These are phyloP conservation scores for Teunomyces aglyptinius DNA, from an alignment of 805 yeast species.

Conservation along the genomic window DNA sequence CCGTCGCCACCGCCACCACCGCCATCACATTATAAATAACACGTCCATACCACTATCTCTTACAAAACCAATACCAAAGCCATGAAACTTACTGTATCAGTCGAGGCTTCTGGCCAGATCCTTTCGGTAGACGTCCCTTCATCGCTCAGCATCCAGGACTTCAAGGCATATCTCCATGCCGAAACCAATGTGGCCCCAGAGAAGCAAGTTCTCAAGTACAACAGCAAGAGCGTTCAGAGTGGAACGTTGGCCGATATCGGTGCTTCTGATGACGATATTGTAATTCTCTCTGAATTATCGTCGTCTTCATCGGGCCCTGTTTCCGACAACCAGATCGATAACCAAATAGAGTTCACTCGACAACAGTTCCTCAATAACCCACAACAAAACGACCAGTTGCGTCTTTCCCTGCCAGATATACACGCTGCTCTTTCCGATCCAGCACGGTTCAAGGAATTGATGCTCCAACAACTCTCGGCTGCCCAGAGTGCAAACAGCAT, in stretches of 20 bases:
- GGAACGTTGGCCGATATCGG: constrained; percentile 47
- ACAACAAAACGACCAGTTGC: constrained; percentile 32
- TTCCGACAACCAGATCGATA: constrained; percentile 13
- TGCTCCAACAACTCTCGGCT: constrained; percentile 32
- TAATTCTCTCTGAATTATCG: constrained; percentile 36
- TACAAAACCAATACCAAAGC: not conserved
- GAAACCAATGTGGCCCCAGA: constrained; percentile 56
- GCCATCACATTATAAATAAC: not conserved
- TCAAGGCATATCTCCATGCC: constrained; percentile 69
- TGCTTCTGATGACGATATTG: constrained; percentile 56
- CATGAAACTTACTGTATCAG: constrained; percentile 20
- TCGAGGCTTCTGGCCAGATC: constrained; percentile 20
- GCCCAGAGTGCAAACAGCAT: constrained; percentile 12
- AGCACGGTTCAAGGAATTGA: constrained; percentile 41
- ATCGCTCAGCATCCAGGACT: constrained; percentile 62
- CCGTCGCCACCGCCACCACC: not conserved
- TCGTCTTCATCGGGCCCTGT: constrained; percentile 7
- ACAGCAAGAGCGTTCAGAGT: constrained; percentile 40
- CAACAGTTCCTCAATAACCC: constrained; percentile 48
- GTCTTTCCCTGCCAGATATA: constrained; percentile 45
- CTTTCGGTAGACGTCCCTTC: constrained; percentile 60
- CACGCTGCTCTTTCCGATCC: constrained; percentile 48
- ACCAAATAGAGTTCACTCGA: constrained; percentile 48
- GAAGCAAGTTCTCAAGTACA: constrained; percentile 48
- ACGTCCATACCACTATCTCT: too few relatives aligned